Evolutionary conservation across 2,329 filamentous ascomycete genomes (phyloP), one percentile per base, ranked within the genome.

Genomic region (Trichoderma sp.): DNA sequence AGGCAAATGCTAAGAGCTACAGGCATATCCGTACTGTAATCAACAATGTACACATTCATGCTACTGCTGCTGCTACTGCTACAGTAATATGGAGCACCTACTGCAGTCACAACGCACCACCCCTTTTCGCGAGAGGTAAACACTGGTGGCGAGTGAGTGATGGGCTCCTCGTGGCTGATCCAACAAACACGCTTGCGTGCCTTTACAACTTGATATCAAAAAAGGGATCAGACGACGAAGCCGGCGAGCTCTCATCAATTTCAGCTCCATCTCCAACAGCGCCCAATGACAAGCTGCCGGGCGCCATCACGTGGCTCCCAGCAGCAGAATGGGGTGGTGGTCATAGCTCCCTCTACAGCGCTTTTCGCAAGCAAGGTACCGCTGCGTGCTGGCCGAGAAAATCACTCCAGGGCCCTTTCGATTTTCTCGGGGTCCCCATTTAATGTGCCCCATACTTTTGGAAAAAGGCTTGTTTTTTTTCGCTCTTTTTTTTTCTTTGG

Each of bases 301-400:
- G 60, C 32, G 34, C 43, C 26, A 59, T 69, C 67, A 69, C 67
- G 67, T 69, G 67, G 60, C 30, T 43, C 24, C 13, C 24, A 14
- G 51, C 52, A 30, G 46, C 59, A 34, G 18, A 16, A 21, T 26
- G 39, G 52, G 37, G 43, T 2, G 51, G 46, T 65, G 67, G 67
- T 65, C 67, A 69, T 69, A 69, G 67, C 67, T 69, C 60, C 67
- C 37, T 52, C 43, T 37, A 28, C 59, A 18, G 21, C 34, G 51
- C 49, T 18, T 32, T 10, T 32, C 37, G 37, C 37, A 39, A 39
- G 67, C 55, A 59, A 69, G 67, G 59, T 59, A 65, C 63, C 54
- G 54, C 37, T 32, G 1, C 24, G 37, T 51, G 37, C 37, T 43
- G 37, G 14, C 16, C 18, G 14, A 11, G 16, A 43, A 43, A 43